Evolutionary conservation across 805 yeast species (phyloP).

Genomic region (Grigorovia yakushimaensis): DNA sequence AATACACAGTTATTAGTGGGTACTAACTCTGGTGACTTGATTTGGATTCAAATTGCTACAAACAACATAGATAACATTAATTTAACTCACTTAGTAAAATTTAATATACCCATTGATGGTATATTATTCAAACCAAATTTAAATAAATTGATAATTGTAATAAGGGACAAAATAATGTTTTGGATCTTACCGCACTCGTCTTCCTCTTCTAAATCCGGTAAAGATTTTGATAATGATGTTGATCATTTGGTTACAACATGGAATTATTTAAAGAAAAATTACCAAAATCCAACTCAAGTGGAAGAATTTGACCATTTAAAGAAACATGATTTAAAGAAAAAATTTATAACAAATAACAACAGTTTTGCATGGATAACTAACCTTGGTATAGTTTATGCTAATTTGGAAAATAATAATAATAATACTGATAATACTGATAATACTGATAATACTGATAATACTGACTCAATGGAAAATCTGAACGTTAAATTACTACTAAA

Average conservation of each 20-base stretch:
- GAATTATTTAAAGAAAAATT: neutral
- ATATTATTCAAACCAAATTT: constrained; percentile 7
- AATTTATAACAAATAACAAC: constrained; percentile 20
- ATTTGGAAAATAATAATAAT: constrained; percentile 10
- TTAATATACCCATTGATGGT: constrained; percentile 19
- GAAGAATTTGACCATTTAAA: constrained; percentile 32
- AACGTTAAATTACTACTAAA: constrained; percentile 19
- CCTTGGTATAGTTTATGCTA: constrained; percentile 39
- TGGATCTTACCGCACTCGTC: constrained; percentile 12
- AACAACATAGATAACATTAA: neutral
- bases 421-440: too few relatives aligned
- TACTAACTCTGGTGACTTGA: neutral
- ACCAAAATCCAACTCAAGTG: constrained; percentile 1
- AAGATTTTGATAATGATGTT: too few relatives aligned
- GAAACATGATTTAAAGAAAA: constrained; percentile 22
- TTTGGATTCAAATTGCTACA: neutral
- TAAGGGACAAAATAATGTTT: constrained; percentile 14
- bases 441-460: too few relatives aligned
- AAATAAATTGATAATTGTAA: constrained; percentile 13
- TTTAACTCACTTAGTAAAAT: neutral
- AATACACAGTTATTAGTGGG: neutral
- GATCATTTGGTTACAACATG: too few relatives aligned
- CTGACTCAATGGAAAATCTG: too few relatives aligned
- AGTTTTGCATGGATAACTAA: constrained; percentile 40
- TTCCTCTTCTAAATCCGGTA: too few relatives aligned